Evolutionary conservation across 2,329 filamentous ascomycete species (phyloP), one percentile per base, ranked within the genome.

Genomic region (Capronia epimyces): DNA sequence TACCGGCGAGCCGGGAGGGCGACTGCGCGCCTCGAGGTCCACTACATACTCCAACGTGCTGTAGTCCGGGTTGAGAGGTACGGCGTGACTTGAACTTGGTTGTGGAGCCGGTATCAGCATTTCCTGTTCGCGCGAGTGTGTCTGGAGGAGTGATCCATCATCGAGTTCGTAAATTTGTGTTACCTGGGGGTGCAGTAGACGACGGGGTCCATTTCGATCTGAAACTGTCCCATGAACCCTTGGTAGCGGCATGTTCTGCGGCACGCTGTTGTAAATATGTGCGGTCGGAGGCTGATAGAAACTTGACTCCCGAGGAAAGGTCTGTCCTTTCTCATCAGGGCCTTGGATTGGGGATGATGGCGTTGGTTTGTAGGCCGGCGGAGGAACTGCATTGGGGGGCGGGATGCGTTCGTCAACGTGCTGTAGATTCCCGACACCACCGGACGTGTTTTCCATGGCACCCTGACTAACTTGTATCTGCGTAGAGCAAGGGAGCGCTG

Each of bases 11-110:
- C 27, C 41, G 10, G 55, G 43, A 12, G 49, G 40, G 7, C 49
- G 49, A 22, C 49, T 49, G 9, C 44, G 49, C 24, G 34, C 27
- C 3, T 50, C 49, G n/a, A 44, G 16, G 16, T 43, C 32, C 18
- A 20, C 40, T 7, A 57, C 55, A 32, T 46, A 55, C 43, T 57
- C 55, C 24, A 55, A 29, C 24, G 55, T 57, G 24, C 46, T 52
- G 40, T 55, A 55, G 9, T 55, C 44, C 6, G 49, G 55, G 18
- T 57, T 57, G n/a, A 55, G 6, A 9, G 52, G 52, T 18, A 52
- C 42, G 3, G 12, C 21, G 15, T 46, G 47, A 10, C 39, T 27
- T 24, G 46, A 44, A 20, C 22, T 39, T 3, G 15, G 21, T 41
- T 21, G 25, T n/a, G 29, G 39, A 6, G 31, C 32, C 18, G 8